phyloP scores from a whole-genome alignment of 169 alveolate species.

The Babesia bigemina region DNA sequence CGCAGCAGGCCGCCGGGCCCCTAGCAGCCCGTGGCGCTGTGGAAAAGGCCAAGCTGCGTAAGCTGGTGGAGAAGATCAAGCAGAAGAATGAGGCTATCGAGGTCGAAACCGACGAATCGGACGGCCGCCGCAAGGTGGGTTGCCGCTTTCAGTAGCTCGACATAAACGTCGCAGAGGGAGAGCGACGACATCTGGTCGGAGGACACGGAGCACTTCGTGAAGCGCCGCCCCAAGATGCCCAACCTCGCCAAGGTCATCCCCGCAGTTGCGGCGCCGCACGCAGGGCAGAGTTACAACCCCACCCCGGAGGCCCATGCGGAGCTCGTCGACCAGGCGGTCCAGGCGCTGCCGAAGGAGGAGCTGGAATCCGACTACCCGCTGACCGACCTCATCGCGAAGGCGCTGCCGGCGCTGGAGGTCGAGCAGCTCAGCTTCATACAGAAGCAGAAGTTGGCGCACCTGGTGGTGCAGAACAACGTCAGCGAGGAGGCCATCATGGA shows the following conservation, averaged over 20 bases:
- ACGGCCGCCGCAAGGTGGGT: conserved; percentile 6
- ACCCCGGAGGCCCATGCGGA: conserved; percentile 39
- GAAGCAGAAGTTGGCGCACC: conserved; percentile 45
- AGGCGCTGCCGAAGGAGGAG: conserved; percentile 12
- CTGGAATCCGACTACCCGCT: conserved; percentile 19
- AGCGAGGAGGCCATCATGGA: conserved; percentile 9
- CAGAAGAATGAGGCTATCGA: conserved; percentile 5
- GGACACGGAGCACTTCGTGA: not conserved
- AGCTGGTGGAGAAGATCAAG: conserved; percentile 19
- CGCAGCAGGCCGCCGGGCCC: conserved; percentile 1
- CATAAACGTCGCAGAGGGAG: not conserved
- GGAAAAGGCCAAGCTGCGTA: conserved; percentile 13
- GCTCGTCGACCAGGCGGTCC: conserved; percentile 18
- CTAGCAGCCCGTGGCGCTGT: conserved; percentile 20
- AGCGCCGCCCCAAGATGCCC: conserved; percentile 19
- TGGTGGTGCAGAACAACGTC: conserved; percentile 21
- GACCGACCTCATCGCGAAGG: conserved; percentile 13
- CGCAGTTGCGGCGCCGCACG: conserved; percentile 63
- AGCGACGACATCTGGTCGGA: conserved; percentile 46
- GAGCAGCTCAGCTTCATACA: conserved; percentile 13
- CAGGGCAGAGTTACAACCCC: conserved; percentile 70
- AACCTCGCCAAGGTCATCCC: conserved; percentile 46
- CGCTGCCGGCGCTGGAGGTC: conserved; percentile 41
- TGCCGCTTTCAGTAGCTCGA: not conserved
- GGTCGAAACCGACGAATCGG: conserved; percentile 12